Evolutionary conservation across 2,329 filamentous ascomycete genomes (phyloP), one percentile per base, ranked within the genome.

Genomic region (Xylaria arbuscula): DNA sequence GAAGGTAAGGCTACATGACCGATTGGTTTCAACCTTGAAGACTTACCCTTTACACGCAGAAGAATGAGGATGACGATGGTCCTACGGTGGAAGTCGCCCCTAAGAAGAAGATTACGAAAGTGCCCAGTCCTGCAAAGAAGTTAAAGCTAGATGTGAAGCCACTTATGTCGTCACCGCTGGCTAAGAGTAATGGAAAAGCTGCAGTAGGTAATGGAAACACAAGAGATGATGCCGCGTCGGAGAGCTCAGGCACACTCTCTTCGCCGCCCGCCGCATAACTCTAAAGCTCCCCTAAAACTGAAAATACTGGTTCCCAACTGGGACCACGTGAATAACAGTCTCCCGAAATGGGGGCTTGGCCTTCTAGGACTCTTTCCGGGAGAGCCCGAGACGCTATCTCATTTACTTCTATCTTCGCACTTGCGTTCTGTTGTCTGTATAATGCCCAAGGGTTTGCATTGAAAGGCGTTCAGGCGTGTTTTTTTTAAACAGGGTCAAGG

Each of bases 191-290:
- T 69, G 83, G 84, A 19, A 81, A 82, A 53, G 81, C 84, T 32
- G 28, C 62, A 5, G 68, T 57, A 24, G 61, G 62, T 38, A 70
- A 59, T 48, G 74, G 72, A 19, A 69, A 70, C 54, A 68, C 67
- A 48, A 71, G 61, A 53, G 81, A 82, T 19, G 86, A 88, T 55
- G 83, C 79, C 50, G 84, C 84, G 69, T 88, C 86, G 17, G 87
- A 89, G 74, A 87, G 86, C 48, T 88, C 86, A 0, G 87, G 84
- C 19, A 85, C 85, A 0, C 76, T 87, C 67, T 88, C 87, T 0
- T 88, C 87, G 17, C 87, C 87, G 19, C 85, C 85, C 2, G 76
- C 72, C 55, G 72, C 75, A 70, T 77, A 71, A 70, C 58, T 48
- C 19, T n/a, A 61, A 38, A 13, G 36, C 22, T 3, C 54, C 38